phyloP scores from a whole-genome alignment of 2,329 filamentous ascomycete species.

The Colletotrichum neosansevieriae region DNA sequence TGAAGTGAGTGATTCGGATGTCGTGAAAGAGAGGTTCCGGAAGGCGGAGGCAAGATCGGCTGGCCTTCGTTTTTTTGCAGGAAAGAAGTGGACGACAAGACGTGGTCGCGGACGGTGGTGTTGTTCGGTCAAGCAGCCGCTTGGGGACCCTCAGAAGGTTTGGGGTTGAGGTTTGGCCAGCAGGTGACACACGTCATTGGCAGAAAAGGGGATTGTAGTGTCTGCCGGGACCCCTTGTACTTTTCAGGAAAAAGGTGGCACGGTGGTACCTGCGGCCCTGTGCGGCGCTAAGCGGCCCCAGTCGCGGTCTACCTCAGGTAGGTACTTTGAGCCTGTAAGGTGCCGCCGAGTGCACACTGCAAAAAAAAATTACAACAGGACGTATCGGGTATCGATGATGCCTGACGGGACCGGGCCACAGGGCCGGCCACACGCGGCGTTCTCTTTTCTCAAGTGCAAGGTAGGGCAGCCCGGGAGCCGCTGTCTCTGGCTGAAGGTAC shows the following conservation, averaged over 20 bases:
- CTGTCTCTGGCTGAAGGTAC: not conserved
- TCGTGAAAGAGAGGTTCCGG: not conserved
- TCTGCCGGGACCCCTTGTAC: slow-evolving; percentile 40
- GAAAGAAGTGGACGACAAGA: slow-evolving; percentile 12
- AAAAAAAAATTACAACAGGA: not conserved
- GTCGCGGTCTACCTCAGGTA: slow-evolving; percentile 1
- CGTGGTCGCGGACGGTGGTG: slow-evolving; percentile 28
- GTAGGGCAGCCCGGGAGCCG: slow-evolving; percentile 1
- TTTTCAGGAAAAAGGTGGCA: slow-evolving; percentile 36
- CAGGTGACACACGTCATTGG: slow-evolving; percentile 41
- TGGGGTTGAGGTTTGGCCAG: slow-evolving; percentile 39
- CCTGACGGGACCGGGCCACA: slow-evolving; percentile 35
- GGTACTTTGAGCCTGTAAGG: not conserved
- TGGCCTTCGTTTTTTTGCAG: not conserved
- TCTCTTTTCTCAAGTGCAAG: slow-evolving; percentile 9
- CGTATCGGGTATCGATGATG: slow-evolving; percentile 39
- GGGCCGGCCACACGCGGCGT: too few species aligned
- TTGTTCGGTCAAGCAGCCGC: slow-evolving; percentile 39
- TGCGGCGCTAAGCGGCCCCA: slow-evolving; percentile 38
- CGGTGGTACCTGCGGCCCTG: slow-evolving; percentile 39
- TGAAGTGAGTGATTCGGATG: slow-evolving; percentile 1
- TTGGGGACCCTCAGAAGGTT: slow-evolving; percentile 40
- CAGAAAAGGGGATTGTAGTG: slow-evolving; percentile 41
- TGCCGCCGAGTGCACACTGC: not conserved
- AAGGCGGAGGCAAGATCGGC: not conserved